Evolutionary conservation across 2,329 filamentous ascomycete genomes (phyloP).

Genomic region (Coniochaeta hoffmannii): DNA sequence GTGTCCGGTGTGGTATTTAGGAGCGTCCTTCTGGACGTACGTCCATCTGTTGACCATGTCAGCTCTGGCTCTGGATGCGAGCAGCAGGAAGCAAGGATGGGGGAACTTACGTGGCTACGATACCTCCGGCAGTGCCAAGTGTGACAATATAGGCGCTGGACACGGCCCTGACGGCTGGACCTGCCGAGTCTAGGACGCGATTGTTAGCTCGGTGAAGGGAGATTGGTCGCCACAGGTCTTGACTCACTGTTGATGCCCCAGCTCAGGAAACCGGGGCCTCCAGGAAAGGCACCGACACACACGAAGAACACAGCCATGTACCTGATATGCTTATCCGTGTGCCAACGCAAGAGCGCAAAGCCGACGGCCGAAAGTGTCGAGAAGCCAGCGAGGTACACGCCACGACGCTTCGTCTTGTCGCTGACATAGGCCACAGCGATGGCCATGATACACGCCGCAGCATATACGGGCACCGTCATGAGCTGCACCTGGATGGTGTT

Average conservation of each 20-base stretch:
- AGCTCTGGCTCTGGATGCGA: conserved; percentile 3
- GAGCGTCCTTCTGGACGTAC: conserved; percentile 38
- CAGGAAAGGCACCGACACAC: conserved; percentile 48
- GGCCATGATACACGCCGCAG: conserved; percentile 30
- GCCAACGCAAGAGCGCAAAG: conserved; percentile 44
- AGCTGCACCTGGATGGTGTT: conserved; percentile 32
- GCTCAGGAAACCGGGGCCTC: conserved; percentile 48
- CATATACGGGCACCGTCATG: conserved; percentile 36
- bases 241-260: conserved; percentile 48
- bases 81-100: conserved; percentile 6
- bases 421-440: conserved; percentile 30
- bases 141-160: conserved; percentile 47
- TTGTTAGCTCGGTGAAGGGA: conserved; percentile 7
- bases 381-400: conserved; percentile 31
- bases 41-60: conserved; percentile 35
- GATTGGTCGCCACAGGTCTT: not conserved
- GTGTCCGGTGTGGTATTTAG: conserved; percentile 40
- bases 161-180: conserved; percentile 48
- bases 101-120: conserved; percentile 42
- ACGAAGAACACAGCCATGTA: conserved; percentile 49
- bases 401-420: conserved; percentile 34
- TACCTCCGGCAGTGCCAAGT: conserved; percentile 48
- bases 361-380: conserved; percentile 37
- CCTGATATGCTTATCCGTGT: conserved; percentile 29
- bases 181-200: conserved; percentile 34